Evolutionary conservation across 768 basidiomycete species (phyloP).

Genomic region (Hemileccinum impolitum): DNA sequence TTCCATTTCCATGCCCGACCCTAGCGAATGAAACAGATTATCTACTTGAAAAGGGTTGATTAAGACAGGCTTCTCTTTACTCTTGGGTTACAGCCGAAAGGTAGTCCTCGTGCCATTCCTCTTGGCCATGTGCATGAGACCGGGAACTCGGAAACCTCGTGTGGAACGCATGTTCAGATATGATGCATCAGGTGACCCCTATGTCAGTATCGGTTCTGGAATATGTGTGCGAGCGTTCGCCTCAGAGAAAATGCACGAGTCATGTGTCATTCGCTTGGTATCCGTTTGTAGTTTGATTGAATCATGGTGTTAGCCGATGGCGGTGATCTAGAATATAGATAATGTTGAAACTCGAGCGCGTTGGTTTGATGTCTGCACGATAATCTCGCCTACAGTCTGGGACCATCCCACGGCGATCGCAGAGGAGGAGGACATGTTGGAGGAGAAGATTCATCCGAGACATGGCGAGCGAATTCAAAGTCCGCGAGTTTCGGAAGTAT

Average conservation of each 20-base stretch:
- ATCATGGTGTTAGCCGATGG: conserved; percentile 12
- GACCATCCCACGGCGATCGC: conserved; percentile 14
- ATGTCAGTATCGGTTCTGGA: conserved; percentile 7
- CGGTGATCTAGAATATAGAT: conserved; percentile 4
- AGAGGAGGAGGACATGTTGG: not conserved
- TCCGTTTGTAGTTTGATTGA: conserved; percentile 7
- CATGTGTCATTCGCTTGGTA: not conserved
- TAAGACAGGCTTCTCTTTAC: not conserved
- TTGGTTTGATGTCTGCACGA: conserved; percentile 7
- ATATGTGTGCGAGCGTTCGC: not conserved
- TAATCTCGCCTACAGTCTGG: conserved; percentile 8
- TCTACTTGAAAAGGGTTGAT: conserved; percentile 17
- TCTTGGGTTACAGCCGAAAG: conserved; percentile 3
- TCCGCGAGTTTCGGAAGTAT: conserved; percentile 28
- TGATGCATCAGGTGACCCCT: conserved; percentile 17
- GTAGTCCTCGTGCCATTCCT: conserved; percentile 10
- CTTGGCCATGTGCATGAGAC: conserved; percentile 9
- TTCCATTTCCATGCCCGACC: not conserved
- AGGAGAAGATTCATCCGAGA: not conserved
- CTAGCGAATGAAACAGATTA: not conserved
- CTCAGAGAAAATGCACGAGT: not conserved
- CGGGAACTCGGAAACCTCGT: conserved; percentile 23
- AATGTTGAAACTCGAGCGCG: conserved; percentile 5
- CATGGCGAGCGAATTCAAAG: conserved; percentile 15
- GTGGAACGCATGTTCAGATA: conserved; percentile 22